Conservation (phyloP, 495 filamentous ascomycete species). For the Aspergillus homomorphus region DNA sequence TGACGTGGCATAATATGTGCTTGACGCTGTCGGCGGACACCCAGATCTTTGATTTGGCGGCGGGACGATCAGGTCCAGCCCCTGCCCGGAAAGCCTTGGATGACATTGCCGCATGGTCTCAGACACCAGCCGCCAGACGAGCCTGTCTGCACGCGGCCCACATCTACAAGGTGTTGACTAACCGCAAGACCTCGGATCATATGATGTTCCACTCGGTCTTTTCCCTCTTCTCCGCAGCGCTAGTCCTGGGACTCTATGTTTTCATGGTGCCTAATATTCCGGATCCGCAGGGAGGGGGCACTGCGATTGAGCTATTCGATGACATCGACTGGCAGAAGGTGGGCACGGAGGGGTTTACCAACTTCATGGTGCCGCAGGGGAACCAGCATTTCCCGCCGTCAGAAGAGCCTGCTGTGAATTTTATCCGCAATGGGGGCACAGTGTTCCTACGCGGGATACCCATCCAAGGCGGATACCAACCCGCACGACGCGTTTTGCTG, state of each 20-base stretch:
- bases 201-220: conserved; percentile 48
- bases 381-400: conserved; percentile 29
- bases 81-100: conserved; percentile 47
- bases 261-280: conserved; percentile 43
- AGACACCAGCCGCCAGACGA: conserved; percentile 47
- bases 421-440: conserved; percentile 50
- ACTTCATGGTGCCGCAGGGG: conserved; percentile 39
- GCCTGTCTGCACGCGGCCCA: conserved; percentile 51
- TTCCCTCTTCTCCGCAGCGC: conserved; percentile 48
- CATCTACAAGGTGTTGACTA: conserved; percentile 50
- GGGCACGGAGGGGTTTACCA: conserved; percentile 39
- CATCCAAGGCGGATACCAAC: conserved; percentile 48
- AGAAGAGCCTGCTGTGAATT: conserved; percentile 42
- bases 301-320: conserved; percentile 47
- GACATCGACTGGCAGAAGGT: conserved; percentile 50
- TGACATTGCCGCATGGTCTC: conserved; percentile 50
- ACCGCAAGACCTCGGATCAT: conserved; percentile 49
- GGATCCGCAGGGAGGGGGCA: conserved; percentile 26
- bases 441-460: conserved; percentile 48
- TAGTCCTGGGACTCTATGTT: conserved; percentile 50
- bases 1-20: conserved; percentile 53
- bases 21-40: conserved; percentile 52
- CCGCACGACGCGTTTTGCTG: conserved; percentile 45
- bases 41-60: conserved; percentile 50
- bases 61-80: conserved; percentile 43